Conservation (phyloP, 2,329 filamentous ascomycete species). For the Trichoderma sp. region DNA sequence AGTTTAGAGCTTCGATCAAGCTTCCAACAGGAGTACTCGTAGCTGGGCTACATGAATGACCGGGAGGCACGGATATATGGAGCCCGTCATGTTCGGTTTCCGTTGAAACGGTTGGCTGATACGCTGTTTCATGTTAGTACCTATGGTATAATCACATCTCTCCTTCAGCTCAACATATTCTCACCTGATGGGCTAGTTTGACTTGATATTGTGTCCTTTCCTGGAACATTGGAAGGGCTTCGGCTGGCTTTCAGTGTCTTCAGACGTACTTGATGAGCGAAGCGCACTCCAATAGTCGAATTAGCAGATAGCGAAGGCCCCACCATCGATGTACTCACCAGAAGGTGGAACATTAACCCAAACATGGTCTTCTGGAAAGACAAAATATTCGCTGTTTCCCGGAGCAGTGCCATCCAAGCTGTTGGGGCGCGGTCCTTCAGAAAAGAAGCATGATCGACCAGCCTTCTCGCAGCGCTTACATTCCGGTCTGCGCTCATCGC, state of each 20-base stretch:
- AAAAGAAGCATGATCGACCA: conserved; percentile 10
- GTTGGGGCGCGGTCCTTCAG: not conserved
- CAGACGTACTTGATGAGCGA: conserved; percentile 8
- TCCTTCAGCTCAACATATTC: not conserved
- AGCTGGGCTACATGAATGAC: not conserved
- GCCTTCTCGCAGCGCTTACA: conserved; percentile 14
- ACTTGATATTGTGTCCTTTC: not conserved
- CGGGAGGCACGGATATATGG: not conserved
- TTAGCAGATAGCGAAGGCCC: not conserved
- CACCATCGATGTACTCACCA: not conserved
- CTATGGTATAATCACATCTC: not conserved
- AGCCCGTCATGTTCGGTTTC: not conserved
- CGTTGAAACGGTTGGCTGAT: not conserved
- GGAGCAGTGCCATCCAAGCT: not conserved
- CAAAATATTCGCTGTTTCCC: conserved; percentile 1
- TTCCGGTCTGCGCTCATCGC: conserved; percentile 6
- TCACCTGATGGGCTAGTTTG: not conserved
- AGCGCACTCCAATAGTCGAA: not conserved
- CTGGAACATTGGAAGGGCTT: not conserved
- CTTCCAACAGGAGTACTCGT: not conserved
- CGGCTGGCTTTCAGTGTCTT: not conserved
- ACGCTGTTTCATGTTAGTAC: not conserved
- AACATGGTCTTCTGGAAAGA: conserved; percentile 5
- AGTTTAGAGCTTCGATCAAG: not conserved
- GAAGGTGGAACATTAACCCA: conserved; percentile 4